Conservation (phyloP, 1,139 yeast species). For the Kurtzmaniella quercitrusa region DNA sequence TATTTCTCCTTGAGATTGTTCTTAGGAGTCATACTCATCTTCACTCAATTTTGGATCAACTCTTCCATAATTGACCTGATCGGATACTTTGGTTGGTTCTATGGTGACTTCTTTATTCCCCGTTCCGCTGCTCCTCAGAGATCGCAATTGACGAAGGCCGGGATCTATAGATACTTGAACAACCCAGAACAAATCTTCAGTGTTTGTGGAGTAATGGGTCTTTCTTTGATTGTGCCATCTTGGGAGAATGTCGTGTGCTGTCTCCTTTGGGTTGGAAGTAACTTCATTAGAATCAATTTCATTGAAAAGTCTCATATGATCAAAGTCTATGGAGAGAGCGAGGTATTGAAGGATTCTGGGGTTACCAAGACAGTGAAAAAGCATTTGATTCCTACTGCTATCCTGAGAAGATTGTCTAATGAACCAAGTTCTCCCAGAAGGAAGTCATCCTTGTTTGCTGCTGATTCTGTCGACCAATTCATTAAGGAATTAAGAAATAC, state of each 20-base stretch:
- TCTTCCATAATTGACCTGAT: conserved; percentile 67
- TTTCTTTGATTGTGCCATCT: conserved; percentile 60
- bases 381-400: conserved; percentile 40
- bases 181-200: conserved; percentile 84
- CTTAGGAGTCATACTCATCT: conserved; percentile 49
- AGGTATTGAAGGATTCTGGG: conserved; percentile 56
- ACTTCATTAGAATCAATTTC: conserved; percentile 63
- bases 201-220: conserved; percentile 81
- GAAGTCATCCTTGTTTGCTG: conserved; percentile 21
- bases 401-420: conserved; percentile 30
- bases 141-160: conserved; percentile 67
- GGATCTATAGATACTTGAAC: conserved; percentile 78
- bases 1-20: conserved; percentile 57
- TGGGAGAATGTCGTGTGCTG: conserved; percentile 54
- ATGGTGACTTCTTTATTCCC: conserved; percentile 80
- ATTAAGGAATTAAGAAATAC: conserved; percentile 36
- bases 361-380: conserved; percentile 63
- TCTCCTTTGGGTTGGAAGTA: conserved; percentile 63
- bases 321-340: conserved; percentile 67
- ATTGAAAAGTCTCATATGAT: conserved; percentile 81
- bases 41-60: conserved; percentile 71
- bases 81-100: conserved; percentile 87
- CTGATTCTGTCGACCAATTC: conserved; percentile 40
- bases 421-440: conserved; percentile 16
- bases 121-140: conserved; percentile 26